These are phyloP conservation scores for Endotrypanum monterogeii DNA, from an alignment of 208 protist species.

Conservation along the genomic window DNA sequence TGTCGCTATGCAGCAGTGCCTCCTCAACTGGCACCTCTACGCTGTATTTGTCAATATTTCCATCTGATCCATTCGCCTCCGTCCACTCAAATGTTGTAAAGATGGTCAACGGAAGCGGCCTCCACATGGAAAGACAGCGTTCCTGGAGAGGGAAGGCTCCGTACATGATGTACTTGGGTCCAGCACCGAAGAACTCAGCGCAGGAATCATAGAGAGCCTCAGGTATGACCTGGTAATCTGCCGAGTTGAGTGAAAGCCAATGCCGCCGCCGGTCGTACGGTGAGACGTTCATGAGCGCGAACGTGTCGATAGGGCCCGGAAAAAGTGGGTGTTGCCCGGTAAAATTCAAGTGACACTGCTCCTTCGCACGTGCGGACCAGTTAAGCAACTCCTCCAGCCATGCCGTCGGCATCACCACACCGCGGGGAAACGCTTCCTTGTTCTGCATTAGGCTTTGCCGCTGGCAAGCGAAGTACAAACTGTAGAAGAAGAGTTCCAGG, in stretches of 20 bases:
- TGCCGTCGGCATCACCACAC: conserved; percentile 55
- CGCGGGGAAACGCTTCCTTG: conserved; percentile 33
- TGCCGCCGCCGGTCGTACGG: conserved; percentile 40
- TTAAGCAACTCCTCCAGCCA: conserved; percentile 55
- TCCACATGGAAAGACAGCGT: conserved; percentile 28
- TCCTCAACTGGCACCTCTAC: conserved; percentile 41
- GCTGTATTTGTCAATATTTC: conserved; percentile 17
- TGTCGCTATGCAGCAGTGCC: conserved; percentile 39
- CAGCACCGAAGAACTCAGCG: conserved; percentile 56
- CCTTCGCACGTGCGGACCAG: conserved; percentile 34
- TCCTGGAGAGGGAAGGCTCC: conserved; percentile 47
- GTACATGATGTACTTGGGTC: conserved; percentile 61
- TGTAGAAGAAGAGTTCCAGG: conserved; percentile 53
- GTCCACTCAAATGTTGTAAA: conserved; percentile 39
- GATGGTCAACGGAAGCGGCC: conserved; percentile 31
- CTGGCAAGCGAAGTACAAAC: conserved; percentile 53
- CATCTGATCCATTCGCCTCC: conserved; percentile 15
- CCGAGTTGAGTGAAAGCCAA: conserved; percentile 35
- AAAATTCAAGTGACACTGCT: conserved; percentile 1
- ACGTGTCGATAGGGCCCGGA: conserved; percentile 71
- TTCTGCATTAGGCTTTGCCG: conserved; percentile 48
- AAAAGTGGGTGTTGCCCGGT: conserved; percentile 20
- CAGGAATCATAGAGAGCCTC: conserved; percentile 69
- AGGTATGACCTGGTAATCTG: conserved; percentile 59
- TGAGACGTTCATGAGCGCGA: conserved; percentile 40